phyloP scores from a whole-genome alignment of 306 rosid species.

The Glycine latifolia region DNA sequence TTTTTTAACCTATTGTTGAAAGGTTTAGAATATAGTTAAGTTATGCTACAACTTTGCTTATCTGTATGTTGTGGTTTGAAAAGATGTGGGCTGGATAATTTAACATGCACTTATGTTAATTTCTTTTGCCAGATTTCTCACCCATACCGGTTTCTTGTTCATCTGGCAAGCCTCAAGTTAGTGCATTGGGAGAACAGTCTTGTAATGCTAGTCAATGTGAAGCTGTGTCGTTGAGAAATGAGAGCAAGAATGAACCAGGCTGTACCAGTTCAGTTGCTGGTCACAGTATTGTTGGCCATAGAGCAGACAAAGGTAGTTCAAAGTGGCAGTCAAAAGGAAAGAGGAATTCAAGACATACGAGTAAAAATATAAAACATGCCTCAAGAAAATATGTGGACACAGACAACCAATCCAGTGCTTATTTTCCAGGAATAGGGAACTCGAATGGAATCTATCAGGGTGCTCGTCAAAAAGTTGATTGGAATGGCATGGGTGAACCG shows the following conservation, averaged over 20 bases:
- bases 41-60: conserved; percentile 22
- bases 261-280: conserved; percentile 62
- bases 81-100: conserved; percentile 18
- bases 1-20: not conserved
- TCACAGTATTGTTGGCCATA: conserved; percentile 52
- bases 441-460: conserved; percentile 53
- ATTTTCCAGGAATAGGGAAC: conserved; percentile 57
- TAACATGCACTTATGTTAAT: conserved; percentile 46
- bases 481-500: conserved; percentile 51
- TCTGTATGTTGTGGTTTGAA: conserved; percentile 30
- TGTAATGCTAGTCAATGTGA: conserved; percentile 62
- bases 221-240: conserved; percentile 54
- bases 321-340: conserved; percentile 96
- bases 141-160: conserved; percentile 57
- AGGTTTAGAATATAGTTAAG: conserved; percentile 3
- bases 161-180: conserved; percentile 58
- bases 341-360: conserved; percentile 79
- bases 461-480: conserved; percentile 61
- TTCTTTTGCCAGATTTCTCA: conserved; percentile 60
- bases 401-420: conserved; percentile 58
- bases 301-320: conserved; percentile 75
- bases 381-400: conserved; percentile 59
- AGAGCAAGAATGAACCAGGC: conserved; percentile 63
- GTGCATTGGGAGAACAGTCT: conserved; percentile 58
- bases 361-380: conserved; percentile 67